phyloP scores from a whole-genome alignment of 306 rosid species.

The Quercus glauca region DNA sequence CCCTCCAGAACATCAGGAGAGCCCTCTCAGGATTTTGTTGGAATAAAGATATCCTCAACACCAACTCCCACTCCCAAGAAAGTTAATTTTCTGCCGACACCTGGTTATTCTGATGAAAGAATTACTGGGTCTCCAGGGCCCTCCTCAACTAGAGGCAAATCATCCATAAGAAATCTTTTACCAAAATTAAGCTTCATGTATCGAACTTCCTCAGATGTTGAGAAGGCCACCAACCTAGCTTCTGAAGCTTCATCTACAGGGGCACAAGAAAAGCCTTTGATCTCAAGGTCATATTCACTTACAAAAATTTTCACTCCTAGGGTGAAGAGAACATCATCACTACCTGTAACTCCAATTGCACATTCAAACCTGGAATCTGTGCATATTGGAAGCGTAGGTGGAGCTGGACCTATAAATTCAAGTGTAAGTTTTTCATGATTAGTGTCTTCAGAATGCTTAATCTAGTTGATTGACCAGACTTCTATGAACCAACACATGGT shows the following conservation, averaged over 20 bases:
- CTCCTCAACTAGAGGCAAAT: slow-evolving; percentile 56
- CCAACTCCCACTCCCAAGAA: slow-evolving; percentile 74
- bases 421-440: slow-evolving; percentile 45
- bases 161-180: slow-evolving; percentile 59
- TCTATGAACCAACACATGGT: slow-evolving; percentile 3
- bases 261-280: slow-evolving; percentile 53
- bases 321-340: slow-evolving; percentile 79
- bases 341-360: slow-evolving; percentile 75
- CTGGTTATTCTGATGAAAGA: slow-evolving; percentile 58
- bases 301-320: slow-evolving; percentile 66
- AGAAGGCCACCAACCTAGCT: slow-evolving; percentile 39
- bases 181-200: slow-evolving; percentile 73
- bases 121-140: slow-evolving; percentile 44
- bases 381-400: slow-evolving; percentile 50
- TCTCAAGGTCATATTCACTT: slow-evolving; percentile 71
- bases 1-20: slow-evolving; percentile 53
- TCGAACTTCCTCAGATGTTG: slow-evolving; percentile 61
- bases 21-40: slow-evolving; percentile 52
- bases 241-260: slow-evolving; percentile 52
- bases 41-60: slow-evolving; percentile 66
- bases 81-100: slow-evolving; percentile 70
- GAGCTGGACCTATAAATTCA: slow-evolving; percentile 44
- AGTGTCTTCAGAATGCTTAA: not conserved
- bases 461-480: not conserved
- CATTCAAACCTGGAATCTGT: slow-evolving; percentile 49